Evolutionary conservation across 805 yeast species (phyloP).

Genomic region (Candida awuae): DNA sequence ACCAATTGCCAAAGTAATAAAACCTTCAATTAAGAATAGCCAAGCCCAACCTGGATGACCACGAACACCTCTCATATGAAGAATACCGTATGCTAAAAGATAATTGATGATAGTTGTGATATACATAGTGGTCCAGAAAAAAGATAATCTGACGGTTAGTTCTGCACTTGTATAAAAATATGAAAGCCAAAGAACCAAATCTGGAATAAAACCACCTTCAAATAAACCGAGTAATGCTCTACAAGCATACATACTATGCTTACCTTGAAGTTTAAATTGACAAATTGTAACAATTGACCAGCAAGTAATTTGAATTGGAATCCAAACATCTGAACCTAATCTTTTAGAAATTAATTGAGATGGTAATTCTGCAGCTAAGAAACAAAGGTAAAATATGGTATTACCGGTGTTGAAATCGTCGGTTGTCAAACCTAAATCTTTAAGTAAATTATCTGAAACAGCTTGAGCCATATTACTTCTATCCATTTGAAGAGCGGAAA

Average conservation of each 20-base stretch:
- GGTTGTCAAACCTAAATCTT: constrained; percentile 46
- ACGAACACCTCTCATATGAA: constrained; percentile 37
- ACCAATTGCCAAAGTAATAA: constrained; percentile 48
- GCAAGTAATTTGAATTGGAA: constrained; percentile 46
- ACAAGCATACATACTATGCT: constrained; percentile 37
- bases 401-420: constrained; percentile 52
- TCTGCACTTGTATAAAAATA: constrained; percentile 58
- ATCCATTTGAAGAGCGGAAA: constrained; percentile 51
- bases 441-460: constrained; percentile 46
- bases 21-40: constrained; percentile 59
- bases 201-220: constrained; percentile 71
- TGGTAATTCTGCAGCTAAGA: constrained; percentile 53
- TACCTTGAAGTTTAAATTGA: constrained; percentile 39
- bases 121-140: constrained; percentile 52
- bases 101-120: constrained; percentile 39
- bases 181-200: constrained; percentile 52
- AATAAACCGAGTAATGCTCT: constrained; percentile 46
- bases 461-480: constrained; percentile 49
- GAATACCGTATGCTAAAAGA: constrained; percentile 41
- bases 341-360: constrained; percentile 58
- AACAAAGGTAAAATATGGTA: constrained; percentile 45
- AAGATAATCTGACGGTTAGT: constrained; percentile 48
- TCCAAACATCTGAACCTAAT: constrained; percentile 55
- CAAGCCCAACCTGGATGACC: constrained; percentile 56
- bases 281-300: constrained; percentile 52